Conservation (phyloP, 331 rosid genomes). For the Spiraea crenata region DNA sequence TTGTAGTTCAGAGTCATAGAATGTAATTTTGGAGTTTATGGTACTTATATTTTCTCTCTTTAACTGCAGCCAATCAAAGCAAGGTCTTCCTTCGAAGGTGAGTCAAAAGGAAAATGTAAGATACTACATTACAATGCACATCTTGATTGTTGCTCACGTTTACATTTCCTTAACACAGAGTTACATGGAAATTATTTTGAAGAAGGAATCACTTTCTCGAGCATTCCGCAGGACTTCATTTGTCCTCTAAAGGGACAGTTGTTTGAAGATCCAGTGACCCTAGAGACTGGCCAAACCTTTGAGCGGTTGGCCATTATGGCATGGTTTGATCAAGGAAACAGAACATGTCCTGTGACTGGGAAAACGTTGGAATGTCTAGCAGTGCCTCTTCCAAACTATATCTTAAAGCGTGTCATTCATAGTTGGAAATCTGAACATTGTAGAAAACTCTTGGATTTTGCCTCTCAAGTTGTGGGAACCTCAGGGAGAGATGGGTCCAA, state of each 20-base stretch:
- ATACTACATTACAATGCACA: conserved; percentile 9
- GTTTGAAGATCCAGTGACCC: conserved; percentile 77
- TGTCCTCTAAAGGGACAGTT: conserved; percentile 68
- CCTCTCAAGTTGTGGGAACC: conserved; percentile 39
- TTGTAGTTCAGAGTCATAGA: background rate
- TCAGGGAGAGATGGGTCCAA: conserved; percentile 28
- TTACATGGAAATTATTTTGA: conserved; percentile 31
- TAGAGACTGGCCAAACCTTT: conserved; percentile 82
- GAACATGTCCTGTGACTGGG: conserved; percentile 75
- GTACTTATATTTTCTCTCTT: conserved; percentile 21
- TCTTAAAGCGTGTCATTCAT: conserved; percentile 62
- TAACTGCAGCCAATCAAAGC: conserved; percentile 49
- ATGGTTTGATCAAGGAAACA: conserved; percentile 77
- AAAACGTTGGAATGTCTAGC: conserved; percentile 44
- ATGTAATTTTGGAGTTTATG: conserved; percentile 7
- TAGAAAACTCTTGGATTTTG: conserved; percentile 39
- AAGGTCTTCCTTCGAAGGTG: conserved; percentile 49
- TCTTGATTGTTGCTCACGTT: conserved; percentile 16
- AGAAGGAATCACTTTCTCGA: conserved; percentile 43
- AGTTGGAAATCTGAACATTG: conserved; percentile 67
- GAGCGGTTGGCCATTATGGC: conserved; percentile 59
- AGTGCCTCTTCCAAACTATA: conserved; percentile 61
- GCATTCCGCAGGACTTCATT: conserved; percentile 60
- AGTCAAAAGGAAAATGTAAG: conserved; percentile 27
- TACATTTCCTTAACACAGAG: conserved; percentile 30